Percentiles rank a stretch among this genome's conserved stretches.
phyloP scores from a whole-genome alignment of 2,329 filamentous ascomycete species.

The Neurospora crassa region DNA sequence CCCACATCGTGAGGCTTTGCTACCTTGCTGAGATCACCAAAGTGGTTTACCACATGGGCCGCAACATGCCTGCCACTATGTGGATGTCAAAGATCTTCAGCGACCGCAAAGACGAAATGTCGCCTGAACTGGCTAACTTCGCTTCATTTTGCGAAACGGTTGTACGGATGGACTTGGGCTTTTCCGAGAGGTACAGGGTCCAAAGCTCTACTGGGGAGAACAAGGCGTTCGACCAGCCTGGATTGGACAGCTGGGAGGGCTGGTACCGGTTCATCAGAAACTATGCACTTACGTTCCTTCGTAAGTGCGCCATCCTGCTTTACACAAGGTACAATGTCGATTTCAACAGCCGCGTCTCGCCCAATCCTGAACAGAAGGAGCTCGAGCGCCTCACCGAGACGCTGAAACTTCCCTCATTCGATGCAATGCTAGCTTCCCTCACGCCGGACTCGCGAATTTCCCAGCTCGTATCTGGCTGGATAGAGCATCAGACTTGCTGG shows the following conservation, averaged over 20 bases:
- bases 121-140: slow-evolving; percentile 43
- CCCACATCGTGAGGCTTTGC: slow-evolving; percentile 73
- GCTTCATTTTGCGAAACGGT: slow-evolving; percentile 43
- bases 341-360: slow-evolving; percentile 61
- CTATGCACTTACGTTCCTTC: slow-evolving; percentile 83
- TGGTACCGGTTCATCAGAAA: slow-evolving; percentile 58
- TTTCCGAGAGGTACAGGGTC: slow-evolving; percentile 15
- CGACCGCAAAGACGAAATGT: slow-evolving; percentile 27
- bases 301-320: slow-evolving; percentile 75
- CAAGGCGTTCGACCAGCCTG: slow-evolving; percentile 44
- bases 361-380: slow-evolving; percentile 60
- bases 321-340: slow-evolving; percentile 85
- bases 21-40: slow-evolving; percentile 89
- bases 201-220: slow-evolving; percentile 29
- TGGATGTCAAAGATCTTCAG: slow-evolving; percentile 39
- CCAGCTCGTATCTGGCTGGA: slow-evolving; percentile 57
- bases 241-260: slow-evolving; percentile 41
- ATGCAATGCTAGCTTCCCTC: slow-evolving; percentile 62
- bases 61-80: slow-evolving; percentile 39
- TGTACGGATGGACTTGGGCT: slow-evolving; percentile 34
- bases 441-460: slow-evolving; percentile 30
- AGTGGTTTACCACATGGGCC: slow-evolving; percentile 52
- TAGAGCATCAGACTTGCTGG: slow-evolving; percentile 50
- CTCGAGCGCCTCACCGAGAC: slow-evolving; percentile 70
- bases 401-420: slow-evolving; percentile 67